A percentile compares a stretch with the other conserved stretches of the same genome.
These are phyloP conservation scores for Fusarium sp. DNA, from an alignment of 2,329 filamentous ascomycete species.

Conservation along the genomic window DNA sequence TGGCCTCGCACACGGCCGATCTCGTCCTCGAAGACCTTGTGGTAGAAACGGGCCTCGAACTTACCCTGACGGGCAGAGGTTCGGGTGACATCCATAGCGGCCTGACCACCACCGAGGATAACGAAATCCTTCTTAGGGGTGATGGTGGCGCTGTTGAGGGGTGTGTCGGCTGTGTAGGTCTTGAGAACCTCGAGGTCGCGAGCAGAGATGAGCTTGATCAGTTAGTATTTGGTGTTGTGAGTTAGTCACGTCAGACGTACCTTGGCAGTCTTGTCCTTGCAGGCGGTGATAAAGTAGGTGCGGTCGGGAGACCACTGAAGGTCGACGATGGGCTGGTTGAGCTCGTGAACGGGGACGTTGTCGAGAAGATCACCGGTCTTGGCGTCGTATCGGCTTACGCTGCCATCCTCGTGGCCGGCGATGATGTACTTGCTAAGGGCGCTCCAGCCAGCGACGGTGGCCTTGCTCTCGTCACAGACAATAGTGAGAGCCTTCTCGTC, in stretches of 20 bases:
- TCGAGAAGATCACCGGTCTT: conserved; percentile 89
- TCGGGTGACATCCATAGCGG: conserved; percentile 98
- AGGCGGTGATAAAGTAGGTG: conserved; percentile 98
- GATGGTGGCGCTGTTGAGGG: conserved; percentile 94
- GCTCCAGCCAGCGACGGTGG: conserved; percentile 96
- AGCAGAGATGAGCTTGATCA: conserved; percentile 77
- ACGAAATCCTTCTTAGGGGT: conserved; percentile 98
- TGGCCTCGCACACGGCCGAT: conserved; percentile 96
- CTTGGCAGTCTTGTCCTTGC: conserved; percentile 98
- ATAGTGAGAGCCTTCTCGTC: conserved; percentile 88
- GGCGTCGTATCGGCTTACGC: conserved; percentile 88
- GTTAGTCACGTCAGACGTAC: conserved; percentile 54
- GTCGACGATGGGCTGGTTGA: conserved; percentile 85
- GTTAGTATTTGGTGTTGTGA: conserved; percentile 16
- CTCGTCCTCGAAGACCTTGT: conserved; percentile 99
- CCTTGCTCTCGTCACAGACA: conserved; percentile 95
- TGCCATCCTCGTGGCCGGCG: conserved; percentile 96
- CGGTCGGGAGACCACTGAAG: conserved; percentile 94
- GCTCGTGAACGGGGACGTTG: conserved; percentile 87
- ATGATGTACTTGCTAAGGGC: conserved; percentile 97
- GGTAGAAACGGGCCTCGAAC: conserved; percentile 99
- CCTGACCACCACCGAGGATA: conserved; percentile 97
- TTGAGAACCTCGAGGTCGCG: conserved; percentile 92
- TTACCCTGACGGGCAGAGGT: conserved; percentile 95
- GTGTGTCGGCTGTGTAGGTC: conserved; percentile 91